Evolutionary conservation across 495 filamentous ascomycete species (phyloP), one percentile per base, ranked within the genome.

Genomic region (Margaritispora aquatica): DNA sequence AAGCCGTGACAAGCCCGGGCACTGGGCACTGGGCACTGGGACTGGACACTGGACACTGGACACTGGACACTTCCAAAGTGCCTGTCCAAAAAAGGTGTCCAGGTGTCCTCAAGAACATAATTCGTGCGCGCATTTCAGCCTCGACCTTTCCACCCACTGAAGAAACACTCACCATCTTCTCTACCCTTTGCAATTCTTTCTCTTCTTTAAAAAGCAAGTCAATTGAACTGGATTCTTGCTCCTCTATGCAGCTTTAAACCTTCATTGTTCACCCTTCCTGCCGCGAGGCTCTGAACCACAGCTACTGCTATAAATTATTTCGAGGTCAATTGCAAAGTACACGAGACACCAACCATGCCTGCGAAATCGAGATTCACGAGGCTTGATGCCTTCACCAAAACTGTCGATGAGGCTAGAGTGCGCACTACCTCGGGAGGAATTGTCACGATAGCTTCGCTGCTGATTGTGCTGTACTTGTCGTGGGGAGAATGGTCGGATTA

Each of bases 381-480:
- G 77, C 88, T 98, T 47, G 94, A 98, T 72, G 94, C 94, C 75
- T 98, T 98, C 71, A 94, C 92, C 34, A 98, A 98, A 74, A 98
- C 94, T 34, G 94, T 98, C 48, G 95, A 97, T 69, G 94, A 98
- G 86, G 94, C 94, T 61, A 84, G 95, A 60, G 83, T 97, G 71
- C 88, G 95, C 66, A 98, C 94, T n/a, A 97, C 95, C 13, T 94
- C 90, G 13, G 94, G 94, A 51, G 94, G 94, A 65, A 84, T 97
- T 60, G 90, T 98, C 68, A 98, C 94, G 56, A 89, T 98, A 66
- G 80, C 84, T 63, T 95, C 90, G 62, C 72, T 98, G 65, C 74
- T 97, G 23, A 79, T 96, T 57, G 88, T 98, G 15, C 66, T 97
- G 38, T 96, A 85, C 72, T 82, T 98, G 55, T 83, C 91, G 17